Base-by-base conservation (phyloP, 495 filamentous ascomycete genomes). In the Penicillium pancosmium region DNA sequence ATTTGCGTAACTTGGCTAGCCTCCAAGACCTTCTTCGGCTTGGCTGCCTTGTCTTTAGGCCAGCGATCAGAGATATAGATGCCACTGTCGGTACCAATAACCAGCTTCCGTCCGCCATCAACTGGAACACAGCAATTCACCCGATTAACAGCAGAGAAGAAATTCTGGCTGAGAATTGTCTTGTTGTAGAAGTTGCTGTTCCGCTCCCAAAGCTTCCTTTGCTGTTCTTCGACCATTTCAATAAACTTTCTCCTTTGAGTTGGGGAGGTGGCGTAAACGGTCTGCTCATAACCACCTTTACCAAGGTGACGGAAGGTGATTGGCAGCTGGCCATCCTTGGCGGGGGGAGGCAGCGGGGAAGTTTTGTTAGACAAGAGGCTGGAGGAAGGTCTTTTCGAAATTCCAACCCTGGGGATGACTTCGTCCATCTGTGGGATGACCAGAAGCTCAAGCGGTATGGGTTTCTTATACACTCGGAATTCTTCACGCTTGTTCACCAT, bases 251-350 rank as follows among this genome's bases (percentile, higher is more conserved):
- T 85, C 57, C 93, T 81, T 18, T 88, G 88, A 23, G 89, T 88
- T 56, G 88, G 88, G 48, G 87, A 91, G 19, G 86, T 82, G 25
- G 91, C 92, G 72, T 88, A 98, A 2, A 99, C 80, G n/a, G 93
- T 93, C 61, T 89, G 80, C 66, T 96, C 95, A 71, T 96, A 98
- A 38, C 93, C 93, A 54, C 91, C 92, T 69, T 93, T 95, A n/a
- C 95, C 95, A 25, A 99, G 84, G 80, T 98, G 95, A 53, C 88
- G 85, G 81, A 99, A 98, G n/a, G 93, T 98, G 65, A 99, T 94
- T 1, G 95, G 95, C 73, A 90, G 92, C 40, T 64, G 62, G 38
- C 90, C 92, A 63, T 96, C 91, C 66, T 91, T 84, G 18, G 79
- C 75, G 8, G 82, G 75, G 5, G 82, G 79, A 27, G 75, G 69